Evolutionary conservation across 2,329 filamentous ascomycete genomes (phyloP), one percentile per base, ranked within the genome.

Genomic region (Cladophialophora carrionii): DNA sequence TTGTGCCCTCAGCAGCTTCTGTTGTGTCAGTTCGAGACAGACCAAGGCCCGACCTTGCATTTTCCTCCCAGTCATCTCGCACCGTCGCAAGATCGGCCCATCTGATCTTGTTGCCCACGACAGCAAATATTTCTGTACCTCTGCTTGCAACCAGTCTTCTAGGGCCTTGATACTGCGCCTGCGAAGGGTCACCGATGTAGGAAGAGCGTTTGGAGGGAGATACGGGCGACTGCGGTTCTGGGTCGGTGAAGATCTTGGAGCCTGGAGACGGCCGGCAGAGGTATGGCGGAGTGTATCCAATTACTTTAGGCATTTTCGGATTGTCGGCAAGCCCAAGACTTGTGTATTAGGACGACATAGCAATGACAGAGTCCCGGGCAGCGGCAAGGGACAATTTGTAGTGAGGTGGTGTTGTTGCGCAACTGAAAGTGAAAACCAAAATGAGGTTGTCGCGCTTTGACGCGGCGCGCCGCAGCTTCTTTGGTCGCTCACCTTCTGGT

Each of bases 71-170:
- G 70, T 79, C 75, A 62, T 87, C 90, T 80, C 96, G 96, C 73
- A 98, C 77, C 65, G 88, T 86, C 58, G 87, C 86, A 62, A 99
- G 79, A 77, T 96, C 91, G 9, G 90, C 89, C 92, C 95, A 99
- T 76, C 93, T 85, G 67, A 99, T 90, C 77, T 98, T 91, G 72
- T 90, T 93, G 56, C 93, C 93, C 48, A 90, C 88, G 22, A 92
- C 93, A 12, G 92, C 88, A 75, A 98, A 98, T 9, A 98, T 81
- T 73, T 99, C 93, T 0, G 90, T 92, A 17, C 90, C 92, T 65
- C 94, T 84, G 57, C 86, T 87, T 9, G 92, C 93, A 72, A 98
- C 88, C 0, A 88, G 92, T 68, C 80, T 81, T 22, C 75, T 77
- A 1, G 85, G 78, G 2, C 82, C 78, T n/a, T 69, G 68, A 32